Evolutionary conservation across 108 stramenopile species (phyloP).

Genomic region (Skeletonema marinoi): DNA sequence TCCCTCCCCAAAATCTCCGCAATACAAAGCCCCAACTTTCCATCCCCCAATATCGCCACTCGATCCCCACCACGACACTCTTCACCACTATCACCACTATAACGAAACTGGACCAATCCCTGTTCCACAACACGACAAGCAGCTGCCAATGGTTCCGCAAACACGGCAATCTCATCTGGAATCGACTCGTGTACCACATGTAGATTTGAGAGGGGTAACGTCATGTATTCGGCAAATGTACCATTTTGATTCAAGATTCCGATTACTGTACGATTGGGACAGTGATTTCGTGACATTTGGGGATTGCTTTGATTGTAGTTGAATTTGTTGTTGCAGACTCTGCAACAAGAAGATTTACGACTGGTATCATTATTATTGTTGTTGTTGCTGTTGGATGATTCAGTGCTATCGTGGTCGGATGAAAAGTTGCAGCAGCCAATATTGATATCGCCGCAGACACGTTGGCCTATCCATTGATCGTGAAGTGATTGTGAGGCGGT

Average conservation of each 20-base stretch:
- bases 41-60: conserved; percentile 79
- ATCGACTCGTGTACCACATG: conserved; percentile 61
- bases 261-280: conserved; percentile 73
- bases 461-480: conserved; percentile 49
- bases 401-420: too few relatives aligned
- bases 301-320: conserved; percentile 22
- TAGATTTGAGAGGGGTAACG: conserved; percentile 66
- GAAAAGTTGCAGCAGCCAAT: conserved; percentile 51
- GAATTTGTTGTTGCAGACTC: conserved; percentile 45
- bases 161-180: conserved; percentile 65
- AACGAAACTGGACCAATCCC: conserved; percentile 46
- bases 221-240: conserved; percentile 77
- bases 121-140: conserved; percentile 82
- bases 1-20: conserved; percentile 78
- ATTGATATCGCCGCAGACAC: conserved; percentile 80
- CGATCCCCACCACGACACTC: conserved; percentile 40
- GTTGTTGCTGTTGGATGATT: too few relatives aligned
- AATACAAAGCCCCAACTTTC: conserved; percentile 76
- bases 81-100: neutral
- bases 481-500: conserved; percentile 13
- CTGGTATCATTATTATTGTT: neutral
- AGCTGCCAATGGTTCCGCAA: conserved; percentile 81
- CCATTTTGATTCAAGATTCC: conserved; percentile 77
- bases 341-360: conserved; percentile 16
- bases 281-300: conserved; percentile 66